Base-by-base conservation (phyloP, 768 basidiomycete genomes). In the Kockovaella imperatae region DNA sequence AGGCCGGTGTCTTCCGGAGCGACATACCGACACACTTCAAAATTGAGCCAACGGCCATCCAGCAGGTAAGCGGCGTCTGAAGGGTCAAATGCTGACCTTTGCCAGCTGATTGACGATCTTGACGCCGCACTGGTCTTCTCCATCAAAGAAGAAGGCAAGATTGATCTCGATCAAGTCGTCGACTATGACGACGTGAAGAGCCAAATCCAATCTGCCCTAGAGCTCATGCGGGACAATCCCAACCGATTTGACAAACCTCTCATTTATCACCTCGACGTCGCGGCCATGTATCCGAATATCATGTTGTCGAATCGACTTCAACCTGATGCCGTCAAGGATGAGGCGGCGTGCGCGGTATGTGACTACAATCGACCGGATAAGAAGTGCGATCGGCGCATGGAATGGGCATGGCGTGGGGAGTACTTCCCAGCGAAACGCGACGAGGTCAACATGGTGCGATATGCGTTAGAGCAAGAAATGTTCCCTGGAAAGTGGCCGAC, bases 271-370 rank as follows among this genome's bases (percentile, higher is more conserved):
- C 73, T 97, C 62, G 95, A 99, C 63, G 95, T 99, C 54, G 95
- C 95, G 2, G 95, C 95, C 54, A 99, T 99, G 95, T 97, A 99
- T 70, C 95, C 95, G 48, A 99, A 97, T 72, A 97, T 99, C 80
- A 99, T 99, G 95, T 83, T 99, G 76, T 96, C 91, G 15, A 99
- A 99, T 68, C 87, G 95, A 28, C 78, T 99, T 2, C 95, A 99
- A 60, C 95, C 95, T 2, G 95, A 99, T 72, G 95, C 95, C 1
- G 86, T 97, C 75, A 84, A 96, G 8, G 88, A 91, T 62, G 95
- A 97, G 70, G 82, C 93, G 17, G 84, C 83, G 15, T 99, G 95
- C 64, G 95, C 95, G 1, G 90, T 96, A 1, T 99, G 95, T 73
- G 95, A 99, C 72, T 97, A 84, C 70, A 99, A 99, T 62, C 80